Conservation (phyloP, 2,329 filamentous ascomycete species). For the Diaporthe caulivora region DNA sequence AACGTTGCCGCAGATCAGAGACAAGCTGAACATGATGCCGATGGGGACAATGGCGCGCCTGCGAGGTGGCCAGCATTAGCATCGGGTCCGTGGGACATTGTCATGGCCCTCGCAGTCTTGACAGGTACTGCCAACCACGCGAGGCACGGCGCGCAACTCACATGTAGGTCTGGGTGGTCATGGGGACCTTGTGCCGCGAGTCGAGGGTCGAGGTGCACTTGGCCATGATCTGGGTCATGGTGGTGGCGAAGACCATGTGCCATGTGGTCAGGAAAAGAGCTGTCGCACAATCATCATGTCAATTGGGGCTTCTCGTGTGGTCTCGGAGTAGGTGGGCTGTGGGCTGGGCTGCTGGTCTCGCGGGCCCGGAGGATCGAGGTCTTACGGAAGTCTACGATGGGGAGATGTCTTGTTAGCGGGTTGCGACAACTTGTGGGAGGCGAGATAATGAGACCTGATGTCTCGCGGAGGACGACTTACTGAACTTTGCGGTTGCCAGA, state of each 20-base stretch:
- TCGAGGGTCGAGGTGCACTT: slow-evolving; percentile 88
- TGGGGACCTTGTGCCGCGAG: slow-evolving; percentile 91
- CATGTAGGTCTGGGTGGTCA: slow-evolving; percentile 70
- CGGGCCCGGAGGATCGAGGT: neutral
- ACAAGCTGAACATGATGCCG: slow-evolving; percentile 90
- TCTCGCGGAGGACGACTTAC: slow-evolving; percentile 30
- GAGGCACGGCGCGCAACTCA: slow-evolving; percentile 30
- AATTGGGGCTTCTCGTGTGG: slow-evolving; percentile 53
- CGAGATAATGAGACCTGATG: slow-evolving; percentile 18
- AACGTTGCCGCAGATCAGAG: slow-evolving; percentile 91
- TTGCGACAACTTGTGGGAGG: neutral
- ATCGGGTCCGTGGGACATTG: neutral
- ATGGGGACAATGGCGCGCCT: slow-evolving; percentile 90
- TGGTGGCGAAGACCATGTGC: slow-evolving; percentile 88
- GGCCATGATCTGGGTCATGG: slow-evolving; percentile 91
- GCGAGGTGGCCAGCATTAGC: slow-evolving; percentile 36
- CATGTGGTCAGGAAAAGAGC: slow-evolving; percentile 88
- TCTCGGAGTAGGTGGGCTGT: neutral
- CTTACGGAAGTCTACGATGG: slow-evolving; percentile 45
- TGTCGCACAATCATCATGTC: slow-evolving; percentile 64
- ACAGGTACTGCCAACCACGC: slow-evolving; percentile 62
- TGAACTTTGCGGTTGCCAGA: slow-evolving; percentile 81
- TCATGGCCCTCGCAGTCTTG: too few relatives aligned
- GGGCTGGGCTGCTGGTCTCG: neutral
- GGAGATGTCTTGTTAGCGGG: slow-evolving; percentile 27